phyloP scores from a whole-genome alignment of 2,329 filamentous ascomycete genomes.

The Endocalyx cinctus region DNA sequence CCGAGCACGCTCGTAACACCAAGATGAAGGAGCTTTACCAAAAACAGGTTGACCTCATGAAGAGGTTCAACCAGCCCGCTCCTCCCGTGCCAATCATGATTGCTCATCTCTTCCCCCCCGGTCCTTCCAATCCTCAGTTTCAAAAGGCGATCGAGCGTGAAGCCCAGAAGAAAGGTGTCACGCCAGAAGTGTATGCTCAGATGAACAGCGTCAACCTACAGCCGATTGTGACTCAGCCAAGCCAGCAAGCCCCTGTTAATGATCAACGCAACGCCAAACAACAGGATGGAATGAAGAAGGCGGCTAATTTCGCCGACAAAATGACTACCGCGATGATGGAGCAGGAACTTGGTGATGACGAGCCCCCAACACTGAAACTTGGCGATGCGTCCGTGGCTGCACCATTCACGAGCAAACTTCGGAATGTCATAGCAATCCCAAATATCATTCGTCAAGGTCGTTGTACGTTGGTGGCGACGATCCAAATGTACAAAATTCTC shows the following conservation, averaged over 20 bases:
- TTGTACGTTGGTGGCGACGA: slow-evolving; percentile 95
- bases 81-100: slow-evolving; percentile 92
- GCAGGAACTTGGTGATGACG: slow-evolving; percentile 77
- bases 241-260: slow-evolving; percentile 53
- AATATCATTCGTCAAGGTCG: slow-evolving; percentile 98
- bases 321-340: slow-evolving; percentile 87
- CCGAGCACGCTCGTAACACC: slow-evolving; percentile 87
- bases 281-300: slow-evolving; percentile 65
- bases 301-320: slow-evolving; percentile 77
- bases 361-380: slow-evolving; percentile 93
- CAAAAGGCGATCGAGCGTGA: slow-evolving; percentile 87
- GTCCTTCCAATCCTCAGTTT: slow-evolving; percentile 88
- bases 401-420: slow-evolving; percentile 94
- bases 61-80: slow-evolving; percentile 85
- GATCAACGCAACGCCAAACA: slow-evolving; percentile 54
- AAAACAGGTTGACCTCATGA: slow-evolving; percentile 89
- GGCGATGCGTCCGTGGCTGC: slow-evolving; percentile 96
- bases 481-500: slow-evolving; percentile 99
- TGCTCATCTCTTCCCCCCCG: slow-evolving; percentile 89
- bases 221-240: slow-evolving; percentile 63
- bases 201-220: slow-evolving; percentile 53
- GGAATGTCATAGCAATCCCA: slow-evolving; percentile 93
- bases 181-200: slow-evolving; percentile 53
- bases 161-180: slow-evolving; percentile 70
- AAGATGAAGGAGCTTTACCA: slow-evolving; percentile 99